Base-by-base conservation (phyloP, 495 filamentous ascomycete genomes). In the Penicillium goetzii region DNA sequence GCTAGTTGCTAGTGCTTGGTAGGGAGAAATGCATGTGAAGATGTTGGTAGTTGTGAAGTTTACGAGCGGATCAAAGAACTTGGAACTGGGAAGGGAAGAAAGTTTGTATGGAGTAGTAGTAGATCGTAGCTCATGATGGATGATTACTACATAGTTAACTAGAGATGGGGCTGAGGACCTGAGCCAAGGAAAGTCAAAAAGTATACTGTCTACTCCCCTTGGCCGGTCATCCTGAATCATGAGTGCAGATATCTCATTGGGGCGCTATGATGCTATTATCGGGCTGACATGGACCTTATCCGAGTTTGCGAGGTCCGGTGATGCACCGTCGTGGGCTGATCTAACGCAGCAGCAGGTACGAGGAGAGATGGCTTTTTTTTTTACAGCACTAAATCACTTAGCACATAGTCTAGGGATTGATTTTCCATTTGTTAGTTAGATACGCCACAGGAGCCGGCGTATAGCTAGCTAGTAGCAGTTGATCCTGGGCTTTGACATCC, bases 331-430 rank as follows among this genome's bases (percentile, higher is more conserved):
- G 47, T 30, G 25, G 25, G 47, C 47, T 30, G 47, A 17, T 51
- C 47, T 30, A 57, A 36, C 28, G 55, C 25, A 43, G 55, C 25
- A 43, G 55, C 55, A 43, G 55, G 55, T 57, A 57, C 55, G 34
- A 28, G 12, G 3, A 11, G 51, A 50, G 38, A 15, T 55, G 25
- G 34, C 1, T 41, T 5, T 47, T 33, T 6, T 43, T 10, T 30
- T 28, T 28, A 51, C 25, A 30, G 10, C 2, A 28, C 12, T 26
- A 15, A 51, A 30, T 28, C 14, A 5, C 12, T 17, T 15, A 9
- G 25, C 25, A 51, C 6, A 1, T 51, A 15, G 25, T 4, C 47
- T 51, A 14, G 25, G 15, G 12, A 25, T 14, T 19, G n/a, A 43
- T 36, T 1, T 1, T 12, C 34, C 3, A 36, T 36, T 3, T 40